Evolutionary conservation across 768 basidiomycete species (phyloP), one percentile per base, ranked within the genome.

Genomic region (Rhodotorula sphaerocarpa): DNA sequence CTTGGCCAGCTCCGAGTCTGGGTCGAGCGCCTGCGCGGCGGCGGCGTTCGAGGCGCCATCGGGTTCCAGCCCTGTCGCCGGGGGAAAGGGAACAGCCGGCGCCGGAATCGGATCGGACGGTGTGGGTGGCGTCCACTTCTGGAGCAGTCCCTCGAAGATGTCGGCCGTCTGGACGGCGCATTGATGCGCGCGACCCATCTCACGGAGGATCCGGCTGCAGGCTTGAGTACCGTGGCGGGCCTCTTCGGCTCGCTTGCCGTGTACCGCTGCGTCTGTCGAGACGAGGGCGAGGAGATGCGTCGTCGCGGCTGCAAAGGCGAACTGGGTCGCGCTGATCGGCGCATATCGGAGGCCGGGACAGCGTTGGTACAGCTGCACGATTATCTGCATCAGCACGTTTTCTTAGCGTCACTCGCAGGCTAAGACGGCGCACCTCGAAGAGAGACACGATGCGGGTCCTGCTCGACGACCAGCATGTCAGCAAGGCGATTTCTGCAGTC

Each of bases 291-390:
- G 77, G 21, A 84, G 78, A 68, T 79, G 83, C 12, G 82, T 78
- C 7, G 82, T 84, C 21, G 82, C 83, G 2, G 83, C 82, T 7
- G 80, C 80, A 74, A 83, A 84, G 25, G 80, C 75, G 39, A 80
- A 78, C 72, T 84, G 83, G 25, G 81, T 77, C 44, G 82, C 74
- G 18, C 82, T 82, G 61, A 84, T 79, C 6, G 82, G 81, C n/a
- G 77, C 77, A 67, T 80, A 83, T 28, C 83, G 81, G 25, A 85
- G 75, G 1, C 77, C 77, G 67, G 83, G 84, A n/a, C 80, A 76
- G 16, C 74, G 69, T 39, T 79, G 78, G 79, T 80, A 84, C 3
- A 72, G 55, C 67, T 70, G 53, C 28, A 78, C 78, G 7, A 15
- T n/a, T n/a, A n/a, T n/a, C 10, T 39, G 16, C 36, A 39, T 39